These are phyloP conservation scores for Curvularia sp. DNA, from an alignment of 2,329 filamentous ascomycete genomes.

Conservation along the genomic window DNA sequence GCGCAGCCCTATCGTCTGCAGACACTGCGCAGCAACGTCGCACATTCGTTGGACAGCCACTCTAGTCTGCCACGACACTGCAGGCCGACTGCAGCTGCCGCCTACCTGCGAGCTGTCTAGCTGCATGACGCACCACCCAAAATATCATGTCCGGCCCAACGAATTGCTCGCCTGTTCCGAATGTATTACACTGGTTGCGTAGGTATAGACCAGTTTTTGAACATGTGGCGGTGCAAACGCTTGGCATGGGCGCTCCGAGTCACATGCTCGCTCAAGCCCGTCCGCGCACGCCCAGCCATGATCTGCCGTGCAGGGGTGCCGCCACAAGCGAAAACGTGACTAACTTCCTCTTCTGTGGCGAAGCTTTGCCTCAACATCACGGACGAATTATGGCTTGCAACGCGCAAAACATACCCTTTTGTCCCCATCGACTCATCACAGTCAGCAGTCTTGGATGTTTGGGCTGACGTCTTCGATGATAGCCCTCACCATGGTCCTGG, in stretches of 20 bases:
- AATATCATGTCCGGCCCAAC: constrained; percentile 40
- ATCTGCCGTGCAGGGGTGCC: constrained; percentile 21
- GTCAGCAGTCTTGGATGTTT: constrained; percentile 10
- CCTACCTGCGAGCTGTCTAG: constrained; percentile 39
- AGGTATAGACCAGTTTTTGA: constrained; percentile 8
- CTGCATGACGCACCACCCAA: constrained; percentile 41
- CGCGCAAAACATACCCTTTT: constrained; percentile 13
- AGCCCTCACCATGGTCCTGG: constrained; percentile 13
- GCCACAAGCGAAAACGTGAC: constrained; percentile 22
- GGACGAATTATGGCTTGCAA: constrained; percentile 25
- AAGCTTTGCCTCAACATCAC: constrained; percentile 28
- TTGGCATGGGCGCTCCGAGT: constrained; percentile 27
- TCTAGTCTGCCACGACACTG: constrained; percentile 44
- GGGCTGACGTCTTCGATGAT: constrained; percentile 17
- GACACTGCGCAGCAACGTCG: constrained; percentile 28
- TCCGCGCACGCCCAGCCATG: constrained; percentile 11
- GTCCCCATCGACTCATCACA: constrained; percentile 10
- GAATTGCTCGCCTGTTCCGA: constrained; percentile 25
- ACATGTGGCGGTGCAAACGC: constrained; percentile 44
- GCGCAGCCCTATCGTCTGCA: constrained; percentile 40
- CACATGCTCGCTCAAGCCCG: constrained; percentile 23
- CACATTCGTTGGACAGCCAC: constrained; percentile 40
- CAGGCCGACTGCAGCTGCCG: constrained; percentile 36
- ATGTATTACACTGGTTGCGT: constrained; percentile 20
- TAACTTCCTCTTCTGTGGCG: constrained; percentile 29